These are phyloP conservation scores for Rugonectria rugulosa DNA, from an alignment of 2,329 filamentous ascomycete genomes.

Conservation along the genomic window DNA sequence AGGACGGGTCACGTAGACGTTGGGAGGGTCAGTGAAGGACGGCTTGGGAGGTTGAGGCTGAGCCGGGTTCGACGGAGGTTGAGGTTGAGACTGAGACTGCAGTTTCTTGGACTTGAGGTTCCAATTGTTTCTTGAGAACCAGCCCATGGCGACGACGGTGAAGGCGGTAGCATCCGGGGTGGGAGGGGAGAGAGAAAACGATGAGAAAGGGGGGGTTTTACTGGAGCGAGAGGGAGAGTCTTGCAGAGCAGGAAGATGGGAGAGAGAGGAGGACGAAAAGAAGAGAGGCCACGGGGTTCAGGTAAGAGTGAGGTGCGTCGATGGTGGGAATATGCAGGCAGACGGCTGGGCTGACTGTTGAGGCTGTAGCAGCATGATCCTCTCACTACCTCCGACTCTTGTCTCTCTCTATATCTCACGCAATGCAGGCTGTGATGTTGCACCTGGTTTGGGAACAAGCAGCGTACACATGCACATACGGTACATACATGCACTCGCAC, in stretches of 20 bases:
- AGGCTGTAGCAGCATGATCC: not conserved
- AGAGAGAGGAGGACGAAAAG: not conserved
- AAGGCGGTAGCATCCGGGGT: not conserved
- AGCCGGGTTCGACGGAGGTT: not conserved
- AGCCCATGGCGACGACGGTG: constrained; percentile 6
- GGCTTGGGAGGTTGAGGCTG: constrained; percentile 13
- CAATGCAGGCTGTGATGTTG: not conserved
- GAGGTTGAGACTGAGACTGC: not conserved
- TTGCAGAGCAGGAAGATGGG: not conserved
- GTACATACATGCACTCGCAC: too few species aligned
- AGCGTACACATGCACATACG: too few species aligned
- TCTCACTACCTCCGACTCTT: too few species aligned
- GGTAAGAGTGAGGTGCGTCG: not conserved
- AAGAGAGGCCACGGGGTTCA: not conserved
- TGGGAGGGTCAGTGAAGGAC: constrained; percentile 29
- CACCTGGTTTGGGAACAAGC: not conserved
- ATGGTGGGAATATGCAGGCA: not conserved
- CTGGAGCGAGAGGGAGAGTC: not conserved
- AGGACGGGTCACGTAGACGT: constrained; percentile 25
- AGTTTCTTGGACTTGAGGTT: constrained; percentile 7
- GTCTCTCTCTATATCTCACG: not conserved
- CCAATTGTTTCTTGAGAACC: constrained; percentile 9
- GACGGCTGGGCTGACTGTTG: not conserved
- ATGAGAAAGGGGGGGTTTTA: too few species aligned
- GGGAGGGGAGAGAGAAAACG: too few species aligned